Evolutionary conservation across 768 basidiomycete genomes (phyloP).

Genomic region (Tricholoma saponaceum): DNA sequence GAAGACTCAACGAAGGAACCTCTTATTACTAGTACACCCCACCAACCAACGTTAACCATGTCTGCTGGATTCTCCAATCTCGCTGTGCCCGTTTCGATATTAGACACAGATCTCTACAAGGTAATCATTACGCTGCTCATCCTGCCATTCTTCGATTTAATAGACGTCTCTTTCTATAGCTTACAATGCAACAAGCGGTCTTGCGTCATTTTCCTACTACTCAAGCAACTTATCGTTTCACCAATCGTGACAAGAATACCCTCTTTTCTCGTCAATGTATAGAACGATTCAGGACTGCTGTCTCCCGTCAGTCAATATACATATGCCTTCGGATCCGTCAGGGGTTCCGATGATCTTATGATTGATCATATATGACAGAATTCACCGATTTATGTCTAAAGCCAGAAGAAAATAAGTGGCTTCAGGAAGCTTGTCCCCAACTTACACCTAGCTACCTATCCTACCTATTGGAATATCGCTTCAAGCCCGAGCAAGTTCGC

Average conservation of each 20-base stretch:
- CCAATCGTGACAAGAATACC: conserved; percentile 63
- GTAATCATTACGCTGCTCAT: conserved; percentile 28
- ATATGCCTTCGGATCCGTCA: background rate
- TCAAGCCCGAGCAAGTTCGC: conserved; percentile 69
- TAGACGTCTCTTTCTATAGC: conserved; percentile 35
- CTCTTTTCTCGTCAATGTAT: conserved; percentile 66
- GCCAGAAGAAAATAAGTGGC: conserved; percentile 60
- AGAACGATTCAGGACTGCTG: conserved; percentile 49
- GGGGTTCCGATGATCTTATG: background rate
- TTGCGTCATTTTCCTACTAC: conserved; percentile 70
- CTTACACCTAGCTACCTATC: conserved; percentile 70
- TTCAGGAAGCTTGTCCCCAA: conserved; percentile 67
- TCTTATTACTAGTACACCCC: background rate
- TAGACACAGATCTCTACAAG: conserved; percentile 97
- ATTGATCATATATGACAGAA: conserved; percentile 36
- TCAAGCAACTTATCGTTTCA: conserved; percentile 73
- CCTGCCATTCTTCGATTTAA: too few species aligned
- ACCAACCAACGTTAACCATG: conserved; percentile 24
- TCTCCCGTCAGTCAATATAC: conserved; percentile 50
- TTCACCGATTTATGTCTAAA: conserved; percentile 64
- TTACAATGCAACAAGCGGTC: conserved; percentile 96
- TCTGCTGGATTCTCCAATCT: conserved; percentile 26
- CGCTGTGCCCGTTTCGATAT: conserved; percentile 50
- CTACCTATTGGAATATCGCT: conserved; percentile 67
- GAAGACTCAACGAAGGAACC: background rate